Conservation (phyloP, 805 yeast genomes). For the Dipodascopsis uninucleata region DNA sequence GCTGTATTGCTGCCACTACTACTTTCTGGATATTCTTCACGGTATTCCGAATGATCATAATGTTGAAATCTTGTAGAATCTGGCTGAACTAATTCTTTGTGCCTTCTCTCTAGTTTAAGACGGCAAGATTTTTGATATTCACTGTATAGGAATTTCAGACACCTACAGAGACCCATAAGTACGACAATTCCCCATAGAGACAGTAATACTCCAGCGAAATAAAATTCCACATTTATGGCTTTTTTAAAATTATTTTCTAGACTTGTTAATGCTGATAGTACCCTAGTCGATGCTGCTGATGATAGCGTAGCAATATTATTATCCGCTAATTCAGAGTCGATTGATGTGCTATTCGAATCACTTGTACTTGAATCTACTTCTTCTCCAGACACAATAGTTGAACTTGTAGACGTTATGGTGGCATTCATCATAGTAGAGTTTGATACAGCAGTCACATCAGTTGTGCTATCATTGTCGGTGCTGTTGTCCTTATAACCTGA, state of each 20-base stretch:
- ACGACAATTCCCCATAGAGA: conserved; percentile 15
- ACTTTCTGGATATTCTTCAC: no score
- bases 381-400: background rate
- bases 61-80: conserved; percentile 3
- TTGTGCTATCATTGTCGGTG: background rate
- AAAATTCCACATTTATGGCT: conserved; percentile 13
- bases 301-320: conserved; percentile 6
- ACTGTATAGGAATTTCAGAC: background rate
- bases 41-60: no score
- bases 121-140: conserved; percentile 1
- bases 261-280: conserved; percentile 10
- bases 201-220: conserved; percentile 15
- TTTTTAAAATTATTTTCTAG: conserved; percentile 11
- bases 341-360: background rate
- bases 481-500: background rate
- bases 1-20: no score
- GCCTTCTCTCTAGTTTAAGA: background rate
- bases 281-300: conserved; percentile 5
- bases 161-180: conserved; percentile 2
- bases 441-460: background rate
- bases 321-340: background rate
- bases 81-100: background rate
- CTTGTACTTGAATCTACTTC: background rate
- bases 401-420: background rate
- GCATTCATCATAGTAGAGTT: conserved; percentile 1